These are phyloP conservation scores for Cyclocybe cylindracea DNA, from an alignment of 768 basidiomycete species.

Conservation along the genomic window DNA sequence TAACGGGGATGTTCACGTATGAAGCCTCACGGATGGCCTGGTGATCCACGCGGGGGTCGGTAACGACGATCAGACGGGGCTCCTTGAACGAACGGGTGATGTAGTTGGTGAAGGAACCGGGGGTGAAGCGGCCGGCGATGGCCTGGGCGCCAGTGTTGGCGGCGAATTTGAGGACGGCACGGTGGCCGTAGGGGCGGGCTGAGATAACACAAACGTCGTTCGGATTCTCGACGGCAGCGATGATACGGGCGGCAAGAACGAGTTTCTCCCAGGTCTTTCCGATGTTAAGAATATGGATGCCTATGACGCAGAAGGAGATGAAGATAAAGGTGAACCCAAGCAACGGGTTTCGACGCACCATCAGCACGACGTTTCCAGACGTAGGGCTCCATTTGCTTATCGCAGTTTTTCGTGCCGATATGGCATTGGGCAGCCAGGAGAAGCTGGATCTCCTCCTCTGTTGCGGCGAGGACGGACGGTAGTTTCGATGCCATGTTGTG, in stretches of 20 bases:
- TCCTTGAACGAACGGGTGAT: constrained; percentile 99
- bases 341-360: constrained; percentile 55
- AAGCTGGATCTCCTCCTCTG: constrained; percentile 97
- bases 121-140: constrained; percentile 99
- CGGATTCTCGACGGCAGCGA: constrained; percentile 97
- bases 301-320: constrained; percentile 39
- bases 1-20: constrained; percentile 99
- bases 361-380: constrained; percentile 96
- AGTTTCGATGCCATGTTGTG: constrained; percentile 81
- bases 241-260: constrained; percentile 95
- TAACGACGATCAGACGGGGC: constrained; percentile 96
- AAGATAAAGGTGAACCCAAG: constrained; percentile 7
- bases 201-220: constrained; percentile 98
- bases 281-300: constrained; percentile 96
- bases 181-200: constrained; percentile 98
- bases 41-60: constrained; percentile 99
- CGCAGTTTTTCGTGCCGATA: constrained; percentile 98
- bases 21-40: constrained; percentile 99
- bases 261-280: constrained; percentile 99
- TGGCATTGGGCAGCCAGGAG: constrained; percentile 95
- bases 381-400: constrained; percentile 98
- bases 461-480: constrained; percentile 89
- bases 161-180: constrained; percentile 98
- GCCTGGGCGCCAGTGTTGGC: constrained; percentile 98
- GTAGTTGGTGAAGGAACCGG: constrained; percentile 99